Conservation (phyloP, 441 rosid genomes). For the Erodium texanum region DNA sequence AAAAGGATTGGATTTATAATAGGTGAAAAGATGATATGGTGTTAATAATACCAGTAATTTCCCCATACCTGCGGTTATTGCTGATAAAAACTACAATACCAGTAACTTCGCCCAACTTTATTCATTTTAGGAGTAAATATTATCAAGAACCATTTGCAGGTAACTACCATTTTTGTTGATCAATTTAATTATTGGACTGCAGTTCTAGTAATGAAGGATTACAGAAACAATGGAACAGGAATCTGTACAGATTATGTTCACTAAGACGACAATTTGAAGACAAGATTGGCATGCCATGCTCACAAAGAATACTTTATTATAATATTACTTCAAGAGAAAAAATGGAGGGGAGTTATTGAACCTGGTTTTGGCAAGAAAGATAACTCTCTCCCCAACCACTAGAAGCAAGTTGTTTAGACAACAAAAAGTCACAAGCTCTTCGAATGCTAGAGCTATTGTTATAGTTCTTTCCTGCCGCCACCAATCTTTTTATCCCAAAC, state of each 20-base stretch:
- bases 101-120: not conserved
- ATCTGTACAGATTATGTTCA: not conserved
- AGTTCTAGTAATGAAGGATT: not conserved
- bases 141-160: not conserved
- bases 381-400: conserved; percentile 99
- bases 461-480: conserved; percentile 17
- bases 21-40: not conserved
- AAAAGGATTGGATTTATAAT: not conserved
- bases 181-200: not conserved
- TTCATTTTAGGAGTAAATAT: not conserved
- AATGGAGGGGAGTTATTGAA: conserved; percentile 10
- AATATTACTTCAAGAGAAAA: not conserved
- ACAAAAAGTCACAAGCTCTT: conserved; percentile 16
- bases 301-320: not conserved
- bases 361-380: conserved; percentile 79
- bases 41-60: too few species aligned
- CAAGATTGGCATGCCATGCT: not conserved
- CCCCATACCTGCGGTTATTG: too few species aligned
- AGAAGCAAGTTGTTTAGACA: conserved; percentile 28
- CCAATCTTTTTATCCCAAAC: conserved; percentile 19
- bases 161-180: not conserved
- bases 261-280: too few species aligned
- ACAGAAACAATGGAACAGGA: not conserved
- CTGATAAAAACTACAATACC: too few species aligned
- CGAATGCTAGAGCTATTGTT: conserved; percentile 9